Conservation (phyloP, 2,329 filamentous ascomycete genomes). For the Ceratocystiopsis brevicomis region DNA sequence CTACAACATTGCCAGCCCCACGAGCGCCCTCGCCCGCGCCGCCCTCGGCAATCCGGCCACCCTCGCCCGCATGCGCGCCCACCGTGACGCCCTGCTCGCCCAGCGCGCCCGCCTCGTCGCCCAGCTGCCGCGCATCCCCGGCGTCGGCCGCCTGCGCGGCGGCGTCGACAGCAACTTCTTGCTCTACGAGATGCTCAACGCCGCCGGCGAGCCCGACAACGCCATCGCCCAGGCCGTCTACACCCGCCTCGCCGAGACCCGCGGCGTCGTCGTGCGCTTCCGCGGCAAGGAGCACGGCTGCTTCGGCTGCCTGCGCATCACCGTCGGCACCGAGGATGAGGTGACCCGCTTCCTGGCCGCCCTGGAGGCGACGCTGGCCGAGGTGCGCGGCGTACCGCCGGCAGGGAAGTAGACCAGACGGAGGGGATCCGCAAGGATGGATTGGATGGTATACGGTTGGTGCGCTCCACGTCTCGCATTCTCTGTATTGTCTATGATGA, state of each 20-base stretch:
- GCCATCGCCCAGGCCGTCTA: conserved; percentile 61
- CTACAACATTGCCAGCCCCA: conserved; percentile 85
- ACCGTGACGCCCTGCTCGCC: conserved; percentile 48
- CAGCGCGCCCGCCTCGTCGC: conserved; percentile 61
- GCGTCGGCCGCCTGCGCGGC: conserved; percentile 65
- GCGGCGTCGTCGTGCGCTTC: conserved; percentile 84
- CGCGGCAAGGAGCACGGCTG: conserved; percentile 85
- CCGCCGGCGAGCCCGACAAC: conserved; percentile 58
- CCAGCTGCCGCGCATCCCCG: conserved; percentile 55
- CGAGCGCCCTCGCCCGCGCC: conserved; percentile 58
- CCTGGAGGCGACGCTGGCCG: conserved; percentile 31
- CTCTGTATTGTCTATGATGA: too few species aligned
- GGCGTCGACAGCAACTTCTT: conserved; percentile 76
- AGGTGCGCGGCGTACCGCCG: conserved; percentile 20
- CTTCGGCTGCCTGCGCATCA: conserved; percentile 73
- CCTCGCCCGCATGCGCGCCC: conserved; percentile 50
- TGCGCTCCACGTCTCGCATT: too few species aligned
- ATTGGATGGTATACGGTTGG: too few species aligned
- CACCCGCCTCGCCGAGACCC: conserved; percentile 63
- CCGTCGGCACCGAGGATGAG: conserved; percentile 76
- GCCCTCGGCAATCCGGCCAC: conserved; percentile 46
- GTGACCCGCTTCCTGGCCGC: conserved; percentile 60
- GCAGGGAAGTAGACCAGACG: too few species aligned
- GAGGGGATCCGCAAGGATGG: too few species aligned
- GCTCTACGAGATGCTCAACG: conserved; percentile 70